Evolutionary conservation across 495 filamentous ascomycete genomes (phyloP).

Genomic region (Choiromyces venosus): DNA sequence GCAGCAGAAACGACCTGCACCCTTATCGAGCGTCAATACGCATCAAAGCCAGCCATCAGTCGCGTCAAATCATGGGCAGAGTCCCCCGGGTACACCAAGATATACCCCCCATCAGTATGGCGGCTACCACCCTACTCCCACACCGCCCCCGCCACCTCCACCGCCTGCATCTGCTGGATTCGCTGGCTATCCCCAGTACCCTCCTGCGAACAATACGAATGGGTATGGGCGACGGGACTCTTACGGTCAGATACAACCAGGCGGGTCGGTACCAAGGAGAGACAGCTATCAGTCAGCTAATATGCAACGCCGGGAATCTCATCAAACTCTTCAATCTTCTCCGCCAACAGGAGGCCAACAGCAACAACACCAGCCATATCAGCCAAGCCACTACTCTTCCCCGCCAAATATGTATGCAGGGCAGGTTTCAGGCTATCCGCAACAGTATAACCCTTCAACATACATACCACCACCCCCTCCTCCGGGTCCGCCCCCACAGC

Average conservation of each 20-base stretch:
- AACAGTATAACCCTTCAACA: constrained; percentile 61
- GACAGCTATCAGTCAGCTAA: constrained; percentile 41
- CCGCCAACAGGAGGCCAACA: constrained; percentile 47
- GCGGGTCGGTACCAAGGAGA: constrained; percentile 23
- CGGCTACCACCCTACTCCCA: constrained; percentile 37
- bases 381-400: constrained; percentile 37
- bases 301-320: constrained; percentile 45
- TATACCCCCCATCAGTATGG: constrained; percentile 47
- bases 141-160: constrained; percentile 41
- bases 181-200: constrained; percentile 39
- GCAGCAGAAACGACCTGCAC: constrained; percentile 44
- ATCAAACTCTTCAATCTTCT: constrained; percentile 52
- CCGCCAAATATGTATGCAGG: constrained; percentile 34
- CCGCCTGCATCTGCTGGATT: constrained; percentile 44
- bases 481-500: constrained; percentile 66
- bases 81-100: constrained; percentile 44
- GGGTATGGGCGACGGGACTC: constrained; percentile 34
- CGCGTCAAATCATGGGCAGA: constrained; percentile 43
- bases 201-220: constrained; percentile 24
- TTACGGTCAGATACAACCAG: constrained; percentile 38
- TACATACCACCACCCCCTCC: constrained; percentile 91
- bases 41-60: constrained; percentile 48
- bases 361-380: constrained; percentile 43
- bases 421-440: constrained; percentile 31
- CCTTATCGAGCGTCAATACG: constrained; percentile 47